Evolutionary conservation across 345 rosid genomes (phyloP).

Genomic region (Hypericum perforatum): DNA sequence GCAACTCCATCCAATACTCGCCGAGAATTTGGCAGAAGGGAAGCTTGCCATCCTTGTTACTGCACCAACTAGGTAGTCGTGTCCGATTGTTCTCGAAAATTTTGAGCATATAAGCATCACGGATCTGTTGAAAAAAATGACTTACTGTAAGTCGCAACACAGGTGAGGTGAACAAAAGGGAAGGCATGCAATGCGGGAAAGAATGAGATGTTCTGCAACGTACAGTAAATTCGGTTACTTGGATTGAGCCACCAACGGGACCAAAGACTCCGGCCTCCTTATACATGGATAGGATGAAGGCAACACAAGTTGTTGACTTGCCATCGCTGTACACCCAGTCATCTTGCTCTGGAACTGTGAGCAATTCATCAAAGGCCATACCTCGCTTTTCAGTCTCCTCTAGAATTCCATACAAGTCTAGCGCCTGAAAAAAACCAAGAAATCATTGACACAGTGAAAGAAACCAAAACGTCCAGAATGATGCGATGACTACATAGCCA

Average conservation of each 20-base stretch:
- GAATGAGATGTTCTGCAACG: constrained; percentile 13
- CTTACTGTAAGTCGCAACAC: neutral
- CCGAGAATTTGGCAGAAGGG: constrained; percentile 85
- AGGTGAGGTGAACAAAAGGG: neutral
- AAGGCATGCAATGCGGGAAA: neutral
- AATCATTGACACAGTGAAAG: too few relatives aligned
- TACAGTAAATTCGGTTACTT: constrained; percentile 96
- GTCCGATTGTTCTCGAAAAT: constrained; percentile 64
- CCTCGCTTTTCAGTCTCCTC: constrained; percentile 77
- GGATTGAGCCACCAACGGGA: constrained; percentile 53
- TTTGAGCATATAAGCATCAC: constrained; percentile 83
- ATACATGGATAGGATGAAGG: constrained; percentile 89
- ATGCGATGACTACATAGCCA: too few relatives aligned
- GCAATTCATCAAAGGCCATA: constrained; percentile 67
- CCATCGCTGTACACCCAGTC: constrained; percentile 98
- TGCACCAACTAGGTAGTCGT: constrained; percentile 77
- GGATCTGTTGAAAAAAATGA: constrained; percentile 38
- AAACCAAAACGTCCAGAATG: too few relatives aligned
- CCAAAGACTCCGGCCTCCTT: constrained; percentile 84
- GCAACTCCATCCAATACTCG: constrained; percentile 81
- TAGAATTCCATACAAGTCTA: constrained; percentile 67
- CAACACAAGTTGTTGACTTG: constrained; percentile 87
- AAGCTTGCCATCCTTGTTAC: constrained; percentile 36
- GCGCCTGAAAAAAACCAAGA: constrained; percentile 30
- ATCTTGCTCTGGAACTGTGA: constrained; percentile 87